Evolutionary conservation across 2,329 filamentous ascomycete genomes (phyloP).

Genomic region (Botrytis squamosa): DNA sequence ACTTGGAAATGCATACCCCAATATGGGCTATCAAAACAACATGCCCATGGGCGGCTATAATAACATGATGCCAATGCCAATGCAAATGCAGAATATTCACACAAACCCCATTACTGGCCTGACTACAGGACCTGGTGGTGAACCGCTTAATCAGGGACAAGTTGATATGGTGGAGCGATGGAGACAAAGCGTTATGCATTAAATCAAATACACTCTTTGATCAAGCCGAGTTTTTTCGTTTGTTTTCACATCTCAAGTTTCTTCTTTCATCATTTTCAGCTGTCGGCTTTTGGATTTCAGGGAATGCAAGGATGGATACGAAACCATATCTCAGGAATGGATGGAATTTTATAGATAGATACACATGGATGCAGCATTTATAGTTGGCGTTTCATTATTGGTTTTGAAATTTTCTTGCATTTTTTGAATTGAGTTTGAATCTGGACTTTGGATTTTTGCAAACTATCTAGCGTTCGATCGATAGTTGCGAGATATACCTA

Average conservation of each 20-base stretch:
- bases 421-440: neutral
- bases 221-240: neutral
- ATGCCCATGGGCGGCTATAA: slow-evolving; percentile 21
- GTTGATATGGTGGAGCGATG: slow-evolving; percentile 41
- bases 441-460: neutral
- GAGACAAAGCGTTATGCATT: slow-evolving; percentile 41
- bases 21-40: slow-evolving; percentile 24
- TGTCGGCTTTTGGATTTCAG: neutral
- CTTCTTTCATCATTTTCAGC: neutral
- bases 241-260: neutral
- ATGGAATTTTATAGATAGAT: slow-evolving; percentile 19
- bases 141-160: slow-evolving; percentile 37
- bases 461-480: neutral
- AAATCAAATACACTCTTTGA: neutral
- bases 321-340: neutral
- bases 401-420: neutral
- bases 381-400: neutral
- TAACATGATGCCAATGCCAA: slow-evolving; percentile 28
- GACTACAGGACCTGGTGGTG: slow-evolving; percentile 28
- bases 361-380: slow-evolving; percentile 16
- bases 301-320: neutral
- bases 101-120: slow-evolving; percentile 29
- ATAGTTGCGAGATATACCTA: slow-evolving; percentile 3
- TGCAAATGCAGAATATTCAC: slow-evolving; percentile 26
- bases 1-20: slow-evolving; percentile 32